Conservation (phyloP, 371 early-diverging fungal species). For the Enterospora canceri region DNA sequence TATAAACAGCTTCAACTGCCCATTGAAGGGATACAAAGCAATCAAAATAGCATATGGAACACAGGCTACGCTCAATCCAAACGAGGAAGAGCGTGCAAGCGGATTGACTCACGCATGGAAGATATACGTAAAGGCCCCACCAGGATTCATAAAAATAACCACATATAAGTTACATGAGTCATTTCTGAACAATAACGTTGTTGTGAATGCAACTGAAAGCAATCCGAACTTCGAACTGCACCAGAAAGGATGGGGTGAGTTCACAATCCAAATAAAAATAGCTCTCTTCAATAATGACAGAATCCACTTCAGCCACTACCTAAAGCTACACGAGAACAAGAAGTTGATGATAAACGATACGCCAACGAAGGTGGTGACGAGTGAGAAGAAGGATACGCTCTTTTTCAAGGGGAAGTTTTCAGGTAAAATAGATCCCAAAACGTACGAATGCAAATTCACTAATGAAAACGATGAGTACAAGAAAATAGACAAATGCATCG, state of each 20-base stretch:
- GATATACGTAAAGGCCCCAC: slow-evolving; percentile 70
- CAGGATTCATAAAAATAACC: slow-evolving; percentile 68
- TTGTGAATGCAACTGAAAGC: slow-evolving; percentile 61
- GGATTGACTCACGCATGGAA: slow-evolving; percentile 61
- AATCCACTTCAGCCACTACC: slow-evolving; percentile 30
- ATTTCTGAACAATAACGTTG: slow-evolving; percentile 62
- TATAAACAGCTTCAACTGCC: too few species aligned
- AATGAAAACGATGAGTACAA: slow-evolving; percentile 42
- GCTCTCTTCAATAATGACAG: slow-evolving; percentile 37
- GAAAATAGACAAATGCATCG: slow-evolving; percentile 32
- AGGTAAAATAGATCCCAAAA: not conserved
- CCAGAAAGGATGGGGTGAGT: slow-evolving; percentile 96
- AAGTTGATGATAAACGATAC: not conserved
- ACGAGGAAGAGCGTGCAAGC: slow-evolving; percentile 9
- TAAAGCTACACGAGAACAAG: slow-evolving; percentile 33
- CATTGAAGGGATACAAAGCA: slow-evolving; percentile 22
- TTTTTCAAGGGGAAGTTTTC: slow-evolving; percentile 21
- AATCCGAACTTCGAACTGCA: slow-evolving; percentile 64
- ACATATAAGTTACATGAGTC: slow-evolving; percentile 83
- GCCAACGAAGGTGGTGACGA: slow-evolving; percentile 1
- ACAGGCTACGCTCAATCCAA: slow-evolving; percentile 23
- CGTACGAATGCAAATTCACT: not conserved
- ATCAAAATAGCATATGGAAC: slow-evolving; percentile 30
- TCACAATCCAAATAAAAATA: slow-evolving; percentile 78
- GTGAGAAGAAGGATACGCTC: slow-evolving; percentile 37